Conservation (phyloP, 192 early-diverging fungal genomes). For the Coemansia sp. region DNA sequence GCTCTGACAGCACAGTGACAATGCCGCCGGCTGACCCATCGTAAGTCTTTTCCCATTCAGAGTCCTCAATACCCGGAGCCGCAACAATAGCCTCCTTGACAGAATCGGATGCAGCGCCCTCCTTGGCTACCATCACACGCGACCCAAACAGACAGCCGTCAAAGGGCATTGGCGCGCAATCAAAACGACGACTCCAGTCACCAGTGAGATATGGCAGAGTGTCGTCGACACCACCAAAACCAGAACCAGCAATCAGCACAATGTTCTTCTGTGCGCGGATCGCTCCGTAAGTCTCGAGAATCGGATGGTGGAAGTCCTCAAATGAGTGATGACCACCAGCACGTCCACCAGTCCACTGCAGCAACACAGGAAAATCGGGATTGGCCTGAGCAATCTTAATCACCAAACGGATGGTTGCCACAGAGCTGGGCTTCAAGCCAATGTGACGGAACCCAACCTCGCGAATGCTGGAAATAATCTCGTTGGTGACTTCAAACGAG, state of each 20-base stretch:
- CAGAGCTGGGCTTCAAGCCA: conserved; percentile 87
- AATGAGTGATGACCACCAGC: conserved; percentile 96
- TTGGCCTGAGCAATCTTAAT: conserved; percentile 83
- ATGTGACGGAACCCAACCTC: conserved; percentile 81
- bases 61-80: conserved; percentile 82
- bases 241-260: conserved; percentile 85
- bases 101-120: conserved; percentile 71
- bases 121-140: conserved; percentile 93
- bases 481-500: conserved; percentile 80
- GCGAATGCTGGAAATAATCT: conserved; percentile 77
- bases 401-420: conserved; percentile 82
- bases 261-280: conserved; percentile 84
- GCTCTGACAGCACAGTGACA: conserved; percentile 89
- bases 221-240: conserved; percentile 86
- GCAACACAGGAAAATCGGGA: conserved; percentile 84
- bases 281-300: conserved; percentile 69
- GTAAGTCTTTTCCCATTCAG: conserved; percentile 92
- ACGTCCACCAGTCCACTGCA: conserved; percentile 97
- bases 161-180: conserved; percentile 89
- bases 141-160: conserved; percentile 91
- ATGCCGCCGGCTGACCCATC: conserved; percentile 84
- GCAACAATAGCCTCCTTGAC: conserved; percentile 88
- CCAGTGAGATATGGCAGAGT: conserved; percentile 92
- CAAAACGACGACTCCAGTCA: conserved; percentile 81
- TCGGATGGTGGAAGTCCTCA: conserved; percentile 91